Conservation (phyloP, 441 rosid genomes). For the Jatropha podagrica region DNA sequence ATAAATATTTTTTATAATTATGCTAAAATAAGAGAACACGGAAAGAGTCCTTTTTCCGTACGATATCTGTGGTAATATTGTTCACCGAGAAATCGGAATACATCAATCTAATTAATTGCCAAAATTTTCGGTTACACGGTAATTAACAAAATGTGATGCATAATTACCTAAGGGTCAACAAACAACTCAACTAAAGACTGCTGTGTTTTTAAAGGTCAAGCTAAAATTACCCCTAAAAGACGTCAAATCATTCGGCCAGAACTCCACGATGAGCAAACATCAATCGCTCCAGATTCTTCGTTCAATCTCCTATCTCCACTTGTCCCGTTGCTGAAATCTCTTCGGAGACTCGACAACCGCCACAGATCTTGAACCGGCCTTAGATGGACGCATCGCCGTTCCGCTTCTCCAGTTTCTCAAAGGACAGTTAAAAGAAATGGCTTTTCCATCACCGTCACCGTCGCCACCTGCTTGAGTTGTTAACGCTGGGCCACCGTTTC, state of each 20-base stretch:
- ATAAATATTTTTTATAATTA: too few species aligned
- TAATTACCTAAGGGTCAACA: slow-evolving; percentile 13
- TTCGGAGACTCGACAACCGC: background rate
- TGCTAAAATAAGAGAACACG: too few species aligned
- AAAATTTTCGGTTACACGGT: background rate
- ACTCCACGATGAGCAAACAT: slow-evolving; percentile 4
- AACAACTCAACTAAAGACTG: background rate
- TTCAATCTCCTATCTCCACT: background rate
- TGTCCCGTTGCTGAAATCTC: background rate
- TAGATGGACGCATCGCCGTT: background rate
- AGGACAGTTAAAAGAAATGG: slow-evolving; percentile 18
- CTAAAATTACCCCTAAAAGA: slow-evolving; percentile 11
- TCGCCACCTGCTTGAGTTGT: background rate
- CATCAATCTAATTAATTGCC: background rate
- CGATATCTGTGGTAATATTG: too few species aligned
- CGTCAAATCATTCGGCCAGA: slow-evolving; percentile 31
- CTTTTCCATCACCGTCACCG: slow-evolving; percentile 24
- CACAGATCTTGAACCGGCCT: slow-evolving; percentile 3
- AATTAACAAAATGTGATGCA: background rate
- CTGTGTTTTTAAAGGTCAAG: slow-evolving; percentile 10
- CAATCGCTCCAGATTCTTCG: slow-evolving; percentile 11
- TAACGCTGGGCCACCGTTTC: background rate
- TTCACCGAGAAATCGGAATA: too few species aligned
- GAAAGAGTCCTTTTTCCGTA: too few species aligned
- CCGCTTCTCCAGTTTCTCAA: slow-evolving; percentile 22